Conservation (phyloP, 2,329 filamentous ascomycete genomes). For the Colletotrichum plurivorum region DNA sequence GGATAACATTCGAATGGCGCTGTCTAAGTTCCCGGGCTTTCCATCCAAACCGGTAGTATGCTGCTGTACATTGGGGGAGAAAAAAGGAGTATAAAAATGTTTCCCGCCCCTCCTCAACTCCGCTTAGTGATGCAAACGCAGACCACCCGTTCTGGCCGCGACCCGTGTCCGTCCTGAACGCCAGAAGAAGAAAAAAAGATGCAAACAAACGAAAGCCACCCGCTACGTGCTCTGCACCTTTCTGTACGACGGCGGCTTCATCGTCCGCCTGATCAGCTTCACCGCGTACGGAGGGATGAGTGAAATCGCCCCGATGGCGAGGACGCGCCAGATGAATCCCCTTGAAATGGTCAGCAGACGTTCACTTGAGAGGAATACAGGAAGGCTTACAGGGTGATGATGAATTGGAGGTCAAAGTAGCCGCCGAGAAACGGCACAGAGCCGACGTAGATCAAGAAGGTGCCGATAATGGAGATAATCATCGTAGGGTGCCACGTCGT, state of each 20-base stretch:
- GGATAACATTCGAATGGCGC: slow-evolving; percentile 41
- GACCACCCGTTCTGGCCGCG: slow-evolving; percentile 19
- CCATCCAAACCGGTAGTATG: slow-evolving; percentile 34
- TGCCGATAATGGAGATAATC: slow-evolving; percentile 87
- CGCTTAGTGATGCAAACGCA: slow-evolving; percentile 34
- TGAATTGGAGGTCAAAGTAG: slow-evolving; percentile 90
- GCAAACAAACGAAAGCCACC: slow-evolving; percentile 12
- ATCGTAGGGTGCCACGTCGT: slow-evolving; percentile 98
- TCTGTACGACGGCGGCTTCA: slow-evolving; percentile 93
- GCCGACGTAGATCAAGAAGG: slow-evolving; percentile 83
- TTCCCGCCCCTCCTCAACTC: slow-evolving; percentile 20
- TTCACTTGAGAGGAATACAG: background rate
- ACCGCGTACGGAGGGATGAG: slow-evolving; percentile 89
- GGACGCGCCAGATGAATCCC: slow-evolving; percentile 90
- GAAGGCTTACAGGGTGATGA: slow-evolving; percentile 76
- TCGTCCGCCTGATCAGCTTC: slow-evolving; percentile 86
- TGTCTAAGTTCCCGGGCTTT: slow-evolving; percentile 35
- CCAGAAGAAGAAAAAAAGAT: background rate
- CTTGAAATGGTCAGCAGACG: slow-evolving; percentile 53
- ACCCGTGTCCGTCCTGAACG: slow-evolving; percentile 13
- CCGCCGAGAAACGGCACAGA: slow-evolving; percentile 87
- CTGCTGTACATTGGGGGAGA: slow-evolving; percentile 20
- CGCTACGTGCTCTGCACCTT: slow-evolving; percentile 83
- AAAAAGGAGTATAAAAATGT: slow-evolving; percentile 14
- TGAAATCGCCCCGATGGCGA: slow-evolving; percentile 83